A percentile compares a stretch with the other conserved stretches of the same genome.
phyloP scores from a whole-genome alignment of 352 stramenopile genomes.

The Globisporangium apiculatum region DNA sequence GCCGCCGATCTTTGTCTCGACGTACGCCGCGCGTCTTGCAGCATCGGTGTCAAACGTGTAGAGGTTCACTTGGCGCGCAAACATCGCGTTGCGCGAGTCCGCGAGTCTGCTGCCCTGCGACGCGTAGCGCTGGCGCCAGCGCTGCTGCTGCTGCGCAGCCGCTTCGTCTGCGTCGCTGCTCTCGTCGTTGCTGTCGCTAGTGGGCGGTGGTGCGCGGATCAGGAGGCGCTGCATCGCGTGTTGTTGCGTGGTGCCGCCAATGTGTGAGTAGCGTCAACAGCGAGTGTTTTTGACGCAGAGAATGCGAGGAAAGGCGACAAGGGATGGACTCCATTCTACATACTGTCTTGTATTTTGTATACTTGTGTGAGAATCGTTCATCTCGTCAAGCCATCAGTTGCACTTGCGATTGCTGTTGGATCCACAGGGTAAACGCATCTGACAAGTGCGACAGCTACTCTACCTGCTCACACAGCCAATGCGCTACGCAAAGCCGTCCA shows the following conservation, averaged over 20 bases:
- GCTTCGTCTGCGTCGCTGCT: neutral
- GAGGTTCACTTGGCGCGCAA: conserved; percentile 38
- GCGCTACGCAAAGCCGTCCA: conserved; percentile 3
- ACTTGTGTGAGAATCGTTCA: too few species aligned
- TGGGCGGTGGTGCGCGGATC: conserved; percentile 45
- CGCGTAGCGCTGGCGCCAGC: neutral
- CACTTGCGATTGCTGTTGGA: too few species aligned
- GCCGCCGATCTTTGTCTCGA: conserved; percentile 76
- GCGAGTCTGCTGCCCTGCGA: conserved; percentile 2
- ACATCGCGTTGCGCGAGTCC: conserved; percentile 15
- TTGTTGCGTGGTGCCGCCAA: too few species aligned
- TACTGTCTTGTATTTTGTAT: too few species aligned
- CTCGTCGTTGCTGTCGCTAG: neutral
- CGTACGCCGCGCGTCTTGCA: conserved; percentile 18
- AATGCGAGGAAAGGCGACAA: too few species aligned
- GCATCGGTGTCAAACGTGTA: conserved; percentile 37
- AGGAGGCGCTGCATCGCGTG: conserved; percentile 16
- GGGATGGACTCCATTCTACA: too few species aligned
- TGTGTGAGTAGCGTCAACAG: too few species aligned
- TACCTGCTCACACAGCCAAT: neutral
- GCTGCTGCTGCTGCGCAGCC: conserved; percentile 12
- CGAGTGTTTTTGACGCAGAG: too few species aligned
- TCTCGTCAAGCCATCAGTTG: too few species aligned
- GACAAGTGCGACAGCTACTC: too few species aligned
- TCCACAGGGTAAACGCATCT: too few species aligned